Evolutionary conservation across 768 basidiomycete species (phyloP).

Genomic region (Leccinum disarticulatum): DNA sequence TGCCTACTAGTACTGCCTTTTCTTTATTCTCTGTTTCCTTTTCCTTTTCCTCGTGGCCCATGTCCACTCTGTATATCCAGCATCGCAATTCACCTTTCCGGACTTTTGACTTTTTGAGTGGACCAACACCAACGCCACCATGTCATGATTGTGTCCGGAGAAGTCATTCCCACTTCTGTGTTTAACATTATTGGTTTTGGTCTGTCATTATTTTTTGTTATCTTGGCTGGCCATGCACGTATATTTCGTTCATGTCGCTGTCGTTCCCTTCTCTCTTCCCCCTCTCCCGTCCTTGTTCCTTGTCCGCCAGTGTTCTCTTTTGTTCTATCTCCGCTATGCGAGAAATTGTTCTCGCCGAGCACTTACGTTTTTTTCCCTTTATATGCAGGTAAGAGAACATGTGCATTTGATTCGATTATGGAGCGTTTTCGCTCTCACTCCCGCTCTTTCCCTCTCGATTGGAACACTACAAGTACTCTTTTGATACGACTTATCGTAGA

Average conservation of each 20-base stretch:
- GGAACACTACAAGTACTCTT: slow-evolving; percentile 31
- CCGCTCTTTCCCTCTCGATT: slow-evolving; percentile 1
- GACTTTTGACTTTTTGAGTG: slow-evolving; percentile 17
- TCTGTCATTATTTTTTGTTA: slow-evolving; percentile 21
- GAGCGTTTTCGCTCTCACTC: not conserved
- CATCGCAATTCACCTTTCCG: slow-evolving; percentile 4
- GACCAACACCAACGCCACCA: slow-evolving; percentile 14
- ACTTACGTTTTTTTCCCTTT: slow-evolving; percentile 15
- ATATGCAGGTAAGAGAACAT: slow-evolving; percentile 30
- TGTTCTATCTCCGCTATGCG: slow-evolving; percentile 16
- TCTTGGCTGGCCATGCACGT: slow-evolving; percentile 29
- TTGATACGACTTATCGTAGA: slow-evolving; percentile 24
- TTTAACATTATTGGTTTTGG: slow-evolving; percentile 32
- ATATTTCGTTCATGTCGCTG: slow-evolving; percentile 18
- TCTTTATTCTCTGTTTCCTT: not conserved
- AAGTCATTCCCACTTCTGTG: slow-evolving; percentile 22
- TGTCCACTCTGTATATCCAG: not conserved
- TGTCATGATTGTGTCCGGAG: slow-evolving; percentile 1
- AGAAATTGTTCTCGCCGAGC: slow-evolving; percentile 11
- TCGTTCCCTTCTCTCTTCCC: not conserved
- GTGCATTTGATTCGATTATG: slow-evolving; percentile 13
- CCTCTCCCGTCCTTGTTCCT: not conserved
- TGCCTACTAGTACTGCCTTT: slow-evolving; percentile 4
- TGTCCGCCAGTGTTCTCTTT: slow-evolving; percentile 8
- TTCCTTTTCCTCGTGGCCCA: not conserved